Conservation (phyloP, 495 filamentous ascomycete genomes). For the Lasiosphaeria miniovina region DNA sequence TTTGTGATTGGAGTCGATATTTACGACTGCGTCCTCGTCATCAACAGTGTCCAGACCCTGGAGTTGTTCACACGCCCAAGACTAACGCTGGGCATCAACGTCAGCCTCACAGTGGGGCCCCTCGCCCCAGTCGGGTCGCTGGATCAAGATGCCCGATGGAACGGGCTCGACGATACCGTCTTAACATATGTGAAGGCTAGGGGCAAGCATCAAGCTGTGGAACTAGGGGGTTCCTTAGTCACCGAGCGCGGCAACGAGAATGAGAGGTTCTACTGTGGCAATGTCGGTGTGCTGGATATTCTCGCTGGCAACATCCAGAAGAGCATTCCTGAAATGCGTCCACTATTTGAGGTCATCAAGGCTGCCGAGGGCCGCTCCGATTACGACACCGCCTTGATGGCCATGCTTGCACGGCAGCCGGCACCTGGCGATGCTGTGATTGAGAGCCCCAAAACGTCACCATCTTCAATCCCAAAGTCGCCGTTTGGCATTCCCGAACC, state of each 20-base stretch:
- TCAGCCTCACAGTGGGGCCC: constrained; percentile 74
- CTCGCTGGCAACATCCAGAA: constrained; percentile 73
- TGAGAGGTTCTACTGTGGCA: constrained; percentile 76
- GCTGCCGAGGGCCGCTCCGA: constrained; percentile 76
- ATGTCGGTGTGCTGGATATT: constrained; percentile 73
- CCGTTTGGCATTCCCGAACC: constrained; percentile 73
- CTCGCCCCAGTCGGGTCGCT: constrained; percentile 70
- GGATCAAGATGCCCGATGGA: constrained; percentile 69
- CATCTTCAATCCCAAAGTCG: constrained; percentile 26
- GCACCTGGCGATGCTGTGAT: constrained; percentile 73
- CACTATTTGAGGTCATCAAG: constrained; percentile 75
- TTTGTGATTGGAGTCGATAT: constrained; percentile 89
- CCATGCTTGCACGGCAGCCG: constrained; percentile 51
- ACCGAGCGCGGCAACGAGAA: constrained; percentile 87
- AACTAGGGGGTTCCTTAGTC: constrained; percentile 79
- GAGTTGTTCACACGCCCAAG: constrained; percentile 76
- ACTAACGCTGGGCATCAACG: constrained; percentile 73
- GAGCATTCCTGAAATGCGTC: constrained; percentile 60
- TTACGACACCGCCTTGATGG: constrained; percentile 58
- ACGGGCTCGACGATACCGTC: constrained; percentile 58
- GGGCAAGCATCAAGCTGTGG: constrained; percentile 78
- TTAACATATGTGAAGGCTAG: constrained; percentile 87
- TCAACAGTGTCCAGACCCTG: constrained; percentile 77
- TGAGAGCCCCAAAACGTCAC: constrained; percentile 40
- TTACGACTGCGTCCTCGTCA: constrained; percentile 88